Conservation (phyloP, 305 asterid species). For the Fraxinus angustifolia region DNA sequence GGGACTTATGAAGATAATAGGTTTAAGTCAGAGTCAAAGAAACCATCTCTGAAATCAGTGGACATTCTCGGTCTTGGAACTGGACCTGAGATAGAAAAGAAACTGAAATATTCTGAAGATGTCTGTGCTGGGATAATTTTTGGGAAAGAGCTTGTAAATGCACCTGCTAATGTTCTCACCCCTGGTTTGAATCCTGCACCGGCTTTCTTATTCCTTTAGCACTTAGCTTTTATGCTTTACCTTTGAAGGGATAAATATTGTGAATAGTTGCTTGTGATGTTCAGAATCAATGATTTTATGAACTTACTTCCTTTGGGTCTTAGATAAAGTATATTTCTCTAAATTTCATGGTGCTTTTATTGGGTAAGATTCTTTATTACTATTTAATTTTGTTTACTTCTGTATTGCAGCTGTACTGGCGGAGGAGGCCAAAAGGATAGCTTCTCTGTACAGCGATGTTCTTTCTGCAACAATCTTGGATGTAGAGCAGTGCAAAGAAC, state of each 20-base stretch:
- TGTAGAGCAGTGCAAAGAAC: slow-evolving; percentile 84
- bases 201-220: neutral
- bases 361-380: neutral
- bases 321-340: neutral
- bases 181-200: slow-evolving; percentile 55
- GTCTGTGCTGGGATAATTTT: slow-evolving; percentile 75
- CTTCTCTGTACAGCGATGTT: slow-evolving; percentile 72
- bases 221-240: neutral
- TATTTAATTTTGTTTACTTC: neutral
- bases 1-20: slow-evolving; percentile 86
- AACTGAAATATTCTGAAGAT: slow-evolving; percentile 68
- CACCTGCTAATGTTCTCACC: slow-evolving; percentile 95
- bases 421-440: slow-evolving; percentile 69
- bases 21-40: slow-evolving; percentile 80
- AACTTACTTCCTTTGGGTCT: neutral
- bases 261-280: neutral
- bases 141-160: slow-evolving; percentile 87
- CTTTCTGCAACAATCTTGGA: slow-evolving; percentile 82
- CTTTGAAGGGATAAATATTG: neutral
- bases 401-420: slow-evolving; percentile 62
- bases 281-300: neutral
- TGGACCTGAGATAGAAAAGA: slow-evolving; percentile 85
- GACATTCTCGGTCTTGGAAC: slow-evolving; percentile 87
- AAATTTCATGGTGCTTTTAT: neutral
- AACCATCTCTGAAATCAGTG: slow-evolving; percentile 57